Evolutionary conservation across 768 basidiomycete species (phyloP), one percentile per base, ranked within the genome.

Genomic region (Leccinum rimulosum): DNA sequence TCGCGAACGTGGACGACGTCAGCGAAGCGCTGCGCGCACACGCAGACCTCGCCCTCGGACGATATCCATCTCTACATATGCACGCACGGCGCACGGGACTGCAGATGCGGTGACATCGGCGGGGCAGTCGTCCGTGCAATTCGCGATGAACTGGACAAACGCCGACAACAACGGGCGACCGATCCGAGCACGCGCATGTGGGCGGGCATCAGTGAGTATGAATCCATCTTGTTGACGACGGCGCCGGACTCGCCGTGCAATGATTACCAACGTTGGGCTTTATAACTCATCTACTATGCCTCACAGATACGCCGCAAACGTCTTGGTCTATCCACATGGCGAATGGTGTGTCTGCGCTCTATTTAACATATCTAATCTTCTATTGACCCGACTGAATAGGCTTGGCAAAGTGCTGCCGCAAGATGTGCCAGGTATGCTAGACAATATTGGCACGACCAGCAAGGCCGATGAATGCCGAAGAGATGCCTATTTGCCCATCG

Each of bases 61-160:
- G 64, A 69, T 48, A 57, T 79, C 51, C 69, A 78, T 62, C 61
- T 91, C 17, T 89, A 86, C 65, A 84, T 94, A 1, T 94, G 92
- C 68, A 92, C 91, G 4, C 92, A 94, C 68, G 84, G 83, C 6
- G 77, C 81, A 43, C 80, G 91, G 52, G 91, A 93, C 68, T 95
- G 91, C 73, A 79, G 91, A 6, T 93, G 92, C 62, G 88, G 87
- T 2, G 79, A 87, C 11, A 79, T 72, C 22, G 91, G 92, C 0
- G 79, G 80, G 3, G 76, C 74, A 11, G 80, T 93, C 7, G 82
- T 78, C 3, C 74, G 74, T 0, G 79, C 84, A 3, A 68, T 95
- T 28, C 73, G 75, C 17, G 73, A 77, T 4, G 87, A 90, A 66
- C 70, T 89, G 7, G 69, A 68, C 40, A 72, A 67, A 43, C 77